Conservation (phyloP, 2,329 filamentous ascomycete species). For the Ophiostoma fasciatum region DNA sequence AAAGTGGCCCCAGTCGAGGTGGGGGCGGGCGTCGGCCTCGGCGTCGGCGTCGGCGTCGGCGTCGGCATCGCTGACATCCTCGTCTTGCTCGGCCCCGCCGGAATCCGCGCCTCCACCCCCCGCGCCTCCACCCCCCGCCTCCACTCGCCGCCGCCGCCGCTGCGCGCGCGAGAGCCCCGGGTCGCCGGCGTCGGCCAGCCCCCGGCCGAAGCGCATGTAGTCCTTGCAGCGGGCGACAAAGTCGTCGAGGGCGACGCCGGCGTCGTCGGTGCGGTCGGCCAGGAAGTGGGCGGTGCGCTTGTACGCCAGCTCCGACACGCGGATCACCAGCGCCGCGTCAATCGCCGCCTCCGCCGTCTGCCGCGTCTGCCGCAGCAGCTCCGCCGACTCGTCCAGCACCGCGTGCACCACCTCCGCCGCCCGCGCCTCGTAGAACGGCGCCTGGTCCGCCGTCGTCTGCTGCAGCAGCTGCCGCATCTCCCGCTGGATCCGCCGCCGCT, state of each 20-base stretch:
- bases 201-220: constrained; percentile 62
- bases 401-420: constrained; percentile 51
- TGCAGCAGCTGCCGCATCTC: constrained; percentile 38
- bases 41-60: constrained; percentile 42
- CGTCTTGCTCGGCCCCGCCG: background rate
- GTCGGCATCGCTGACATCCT: constrained; percentile 10
- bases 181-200: constrained; percentile 35
- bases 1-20: constrained; percentile 74
- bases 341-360: constrained; percentile 85
- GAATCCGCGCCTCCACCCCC: constrained; percentile 18
- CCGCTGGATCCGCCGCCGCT: constrained; percentile 46
- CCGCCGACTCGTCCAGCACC: constrained; percentile 51
- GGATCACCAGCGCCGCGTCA: constrained; percentile 75
- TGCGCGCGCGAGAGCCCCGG: constrained; percentile 36
- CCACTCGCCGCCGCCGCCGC: constrained; percentile 28
- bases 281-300: constrained; percentile 63
- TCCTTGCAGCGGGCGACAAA: constrained; percentile 81
- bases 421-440: constrained; percentile 53
- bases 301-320: constrained; percentile 63
- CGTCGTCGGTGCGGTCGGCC: constrained; percentile 49
- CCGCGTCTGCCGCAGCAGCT: constrained; percentile 52
- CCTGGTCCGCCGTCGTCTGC: constrained; percentile 42
- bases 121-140: constrained; percentile 21
- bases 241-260: constrained; percentile 77
- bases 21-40: constrained; percentile 49